Evolutionary conservation across 2,329 filamentous ascomycete species (phyloP), one percentile per base, ranked within the genome.

Genomic region (Cladosporium cucumerinum): DNA sequence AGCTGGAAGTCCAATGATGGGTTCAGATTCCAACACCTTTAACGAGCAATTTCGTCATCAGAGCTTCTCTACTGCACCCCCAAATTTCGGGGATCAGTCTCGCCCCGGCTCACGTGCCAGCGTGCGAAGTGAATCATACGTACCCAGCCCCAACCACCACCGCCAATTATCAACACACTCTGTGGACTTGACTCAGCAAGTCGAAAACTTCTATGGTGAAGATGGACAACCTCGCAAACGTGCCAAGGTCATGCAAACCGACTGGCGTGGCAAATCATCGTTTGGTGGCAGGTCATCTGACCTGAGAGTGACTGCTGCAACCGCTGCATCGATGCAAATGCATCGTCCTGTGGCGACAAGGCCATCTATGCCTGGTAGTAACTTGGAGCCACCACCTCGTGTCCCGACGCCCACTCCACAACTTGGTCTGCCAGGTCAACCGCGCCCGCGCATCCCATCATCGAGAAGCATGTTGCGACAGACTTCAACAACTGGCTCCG

Each of bases 241-340:
- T 72, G 93, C 89, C 36, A 95, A 92, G 73, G 86, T 89, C 26
- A 92, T 87, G 23, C 86, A 89, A 73, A 86, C 89, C 14, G 87
- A 90, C 68, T 89, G 88, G 79, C 87, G 87, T n/a, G 87, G 88
- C 59, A 89, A 86, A 69, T 86, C 84, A 67, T 87, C 86, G 25
- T 90, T 97, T 71, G 90, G 89, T 60, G 84, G 86, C 46, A 88
- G 87, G 32, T 72, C 73, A 2, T 86, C 88, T 11, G 92, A 95
- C 57, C 82, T 98, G 28, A 86, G 93, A 57, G 92, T 97, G n/a
- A 89, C 91, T 66, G 94, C 94, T 55, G 96, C 92, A 75, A 96
- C 91, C 18, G 90, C 93, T 52, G 92, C 92, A 49, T 97, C 93
- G 5, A 84, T 98, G 65, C 90, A 94, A 51, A 89, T 89, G 57